Conservation (phyloP, 2,329 filamentous ascomycete genomes). For the Beauveria asiatica region DNA sequence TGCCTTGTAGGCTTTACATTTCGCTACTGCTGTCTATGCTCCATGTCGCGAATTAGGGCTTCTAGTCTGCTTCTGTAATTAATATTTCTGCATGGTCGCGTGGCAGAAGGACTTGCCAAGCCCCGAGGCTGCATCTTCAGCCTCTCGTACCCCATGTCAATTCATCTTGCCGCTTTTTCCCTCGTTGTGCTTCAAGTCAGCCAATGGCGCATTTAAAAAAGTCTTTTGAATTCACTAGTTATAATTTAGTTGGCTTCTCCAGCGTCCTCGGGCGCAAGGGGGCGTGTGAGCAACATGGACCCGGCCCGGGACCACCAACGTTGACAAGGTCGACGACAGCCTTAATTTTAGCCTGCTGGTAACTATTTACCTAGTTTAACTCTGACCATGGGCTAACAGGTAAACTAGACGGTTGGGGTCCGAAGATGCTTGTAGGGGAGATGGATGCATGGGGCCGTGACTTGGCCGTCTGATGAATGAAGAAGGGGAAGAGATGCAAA, state of each 20-base stretch:
- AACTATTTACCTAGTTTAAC: no score
- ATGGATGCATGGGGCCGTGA: not conserved
- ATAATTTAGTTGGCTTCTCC: not conserved
- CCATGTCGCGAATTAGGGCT: no score
- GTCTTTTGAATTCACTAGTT: not conserved
- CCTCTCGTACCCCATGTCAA: not conserved
- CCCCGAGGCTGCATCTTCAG: not conserved
- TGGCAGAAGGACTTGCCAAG: not conserved
- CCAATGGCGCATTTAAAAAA: not conserved
- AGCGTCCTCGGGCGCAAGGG: not conserved
- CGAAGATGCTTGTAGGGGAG: not conserved
- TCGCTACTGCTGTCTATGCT: no score
- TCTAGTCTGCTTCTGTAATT: not conserved
- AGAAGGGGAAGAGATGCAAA: not conserved
- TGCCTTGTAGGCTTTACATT: no score
- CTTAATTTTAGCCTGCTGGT: not conserved
- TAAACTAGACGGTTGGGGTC: not conserved
- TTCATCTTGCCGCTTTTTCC: not conserved
- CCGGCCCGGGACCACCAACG: not conserved
- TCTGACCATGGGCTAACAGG: no score
- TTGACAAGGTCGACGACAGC: not conserved
- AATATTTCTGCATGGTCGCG: not conserved
- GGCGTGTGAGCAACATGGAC: not conserved
- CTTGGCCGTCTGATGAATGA: not conserved
- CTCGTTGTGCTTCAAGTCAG: not conserved